Conservation (phyloP, 1,139 yeast genomes). For the Pichia sorboxylosa region DNA sequence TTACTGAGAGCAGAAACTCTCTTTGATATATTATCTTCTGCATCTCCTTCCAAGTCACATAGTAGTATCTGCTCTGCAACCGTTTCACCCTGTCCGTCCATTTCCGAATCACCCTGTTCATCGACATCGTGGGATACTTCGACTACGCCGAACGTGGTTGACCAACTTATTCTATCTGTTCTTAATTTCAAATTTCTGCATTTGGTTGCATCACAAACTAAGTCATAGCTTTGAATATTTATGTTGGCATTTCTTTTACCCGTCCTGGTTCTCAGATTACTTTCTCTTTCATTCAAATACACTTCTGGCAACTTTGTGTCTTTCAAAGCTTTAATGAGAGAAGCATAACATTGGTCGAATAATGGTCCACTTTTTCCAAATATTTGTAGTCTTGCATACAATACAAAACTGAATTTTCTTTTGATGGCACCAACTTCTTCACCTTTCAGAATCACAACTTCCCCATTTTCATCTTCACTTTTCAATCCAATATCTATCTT, state of each 20-base stretch:
- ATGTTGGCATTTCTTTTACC: slow-evolving; percentile 14
- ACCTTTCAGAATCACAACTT: slow-evolving; percentile 28
- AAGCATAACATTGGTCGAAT: slow-evolving; percentile 65
- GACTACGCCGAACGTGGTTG: slow-evolving; percentile 50
- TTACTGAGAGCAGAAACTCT: slow-evolving; percentile 30
- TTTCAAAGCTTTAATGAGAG: slow-evolving; percentile 53
- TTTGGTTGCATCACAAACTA: slow-evolving; percentile 32
- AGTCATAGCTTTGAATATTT: slow-evolving; percentile 19
- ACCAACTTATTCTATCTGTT: slow-evolving; percentile 29
- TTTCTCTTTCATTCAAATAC: slow-evolving; percentile 46
- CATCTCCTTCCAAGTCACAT: slow-evolving; percentile 70
- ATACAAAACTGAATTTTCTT: slow-evolving; percentile 46
- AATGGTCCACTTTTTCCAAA: slow-evolving; percentile 76
- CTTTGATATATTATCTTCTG: slow-evolving; percentile 49
- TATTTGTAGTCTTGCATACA: slow-evolving; percentile 67
- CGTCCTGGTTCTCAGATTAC: slow-evolving; percentile 32
- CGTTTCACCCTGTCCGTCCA: slow-evolving; percentile 8
- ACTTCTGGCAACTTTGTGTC: slow-evolving; percentile 56
- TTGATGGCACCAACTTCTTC: slow-evolving; percentile 28
- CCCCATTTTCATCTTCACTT: slow-evolving; percentile 23
- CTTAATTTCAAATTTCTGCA: slow-evolving; percentile 28
- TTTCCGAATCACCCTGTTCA: slow-evolving; percentile 11
- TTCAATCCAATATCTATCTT: slow-evolving; percentile 43
- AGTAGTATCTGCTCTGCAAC: slow-evolving; percentile 30
- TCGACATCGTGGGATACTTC: slow-evolving; percentile 15